phyloP scores from a whole-genome alignment of 1,284 basidiomycete genomes.

The Somion occarium region DNA sequence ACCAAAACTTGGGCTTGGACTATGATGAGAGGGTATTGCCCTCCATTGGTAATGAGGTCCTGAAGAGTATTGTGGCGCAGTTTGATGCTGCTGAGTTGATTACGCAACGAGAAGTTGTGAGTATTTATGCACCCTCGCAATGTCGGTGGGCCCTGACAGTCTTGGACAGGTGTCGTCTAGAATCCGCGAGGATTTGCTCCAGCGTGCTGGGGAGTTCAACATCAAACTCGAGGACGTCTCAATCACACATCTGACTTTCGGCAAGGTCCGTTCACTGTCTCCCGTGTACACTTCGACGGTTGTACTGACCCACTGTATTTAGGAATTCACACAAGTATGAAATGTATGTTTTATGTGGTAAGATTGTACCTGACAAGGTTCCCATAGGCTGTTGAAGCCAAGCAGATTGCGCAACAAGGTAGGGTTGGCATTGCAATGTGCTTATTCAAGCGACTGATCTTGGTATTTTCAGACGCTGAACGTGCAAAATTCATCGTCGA shows the following conservation, averaged over 20 bases:
- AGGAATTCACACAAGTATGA: slow-evolving; percentile 76
- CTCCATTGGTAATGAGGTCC: slow-evolving; percentile 95
- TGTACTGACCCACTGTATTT: slow-evolving; percentile 26
- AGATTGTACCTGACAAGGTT: neutral
- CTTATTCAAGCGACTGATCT: neutral
- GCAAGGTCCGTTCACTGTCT: slow-evolving; percentile 47
- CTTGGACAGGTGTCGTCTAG: slow-evolving; percentile 76
- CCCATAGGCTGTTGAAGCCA: slow-evolving; percentile 88
- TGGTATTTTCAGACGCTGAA: slow-evolving; percentile 72
- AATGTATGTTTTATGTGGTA: neutral
- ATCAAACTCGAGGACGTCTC: slow-evolving; percentile 97
- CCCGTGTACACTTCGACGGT: neutral
- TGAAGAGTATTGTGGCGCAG: slow-evolving; percentile 97
- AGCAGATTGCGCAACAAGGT: slow-evolving; percentile 96
- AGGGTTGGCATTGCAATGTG: slow-evolving; percentile 15
- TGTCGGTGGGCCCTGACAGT: neutral
- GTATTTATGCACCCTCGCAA: slow-evolving; percentile 22
- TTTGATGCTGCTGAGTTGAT: slow-evolving; percentile 98
- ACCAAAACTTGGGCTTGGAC: slow-evolving; percentile 91
- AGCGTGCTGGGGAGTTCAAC: slow-evolving; percentile 95
- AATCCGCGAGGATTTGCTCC: slow-evolving; percentile 89
- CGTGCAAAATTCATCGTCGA: slow-evolving; percentile 99
- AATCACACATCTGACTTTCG: slow-evolving; percentile 84
- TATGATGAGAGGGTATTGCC: slow-evolving; percentile 96
- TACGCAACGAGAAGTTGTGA: slow-evolving; percentile 79